Conservation (phyloP, 371 early-diverging fungal species). For the Apophysomyces sp. region DNA sequence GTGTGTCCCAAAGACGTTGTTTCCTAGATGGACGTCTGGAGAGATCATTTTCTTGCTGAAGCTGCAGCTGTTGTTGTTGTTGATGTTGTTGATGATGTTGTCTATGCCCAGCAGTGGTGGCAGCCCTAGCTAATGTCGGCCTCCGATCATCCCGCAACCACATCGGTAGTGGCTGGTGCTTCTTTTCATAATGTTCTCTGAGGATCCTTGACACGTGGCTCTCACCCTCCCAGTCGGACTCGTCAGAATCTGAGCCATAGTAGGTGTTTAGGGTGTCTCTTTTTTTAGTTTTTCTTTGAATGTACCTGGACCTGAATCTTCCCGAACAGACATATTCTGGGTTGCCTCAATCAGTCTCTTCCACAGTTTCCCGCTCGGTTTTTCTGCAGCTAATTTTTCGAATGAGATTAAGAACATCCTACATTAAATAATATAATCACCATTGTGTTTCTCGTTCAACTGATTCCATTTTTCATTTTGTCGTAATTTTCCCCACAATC, state of each 20-base stretch:
- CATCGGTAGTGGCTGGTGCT: slow-evolving; percentile 27
- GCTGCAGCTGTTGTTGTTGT: too few species aligned
- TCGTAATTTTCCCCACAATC: slow-evolving; percentile 8
- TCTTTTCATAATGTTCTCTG: slow-evolving; percentile 50
- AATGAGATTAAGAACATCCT: background rate
- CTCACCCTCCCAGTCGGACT: slow-evolving; percentile 59
- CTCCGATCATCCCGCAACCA: slow-evolving; percentile 18
- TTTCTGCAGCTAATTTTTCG: background rate
- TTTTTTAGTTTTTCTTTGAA: background rate
- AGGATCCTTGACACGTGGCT: slow-evolving; percentile 54
- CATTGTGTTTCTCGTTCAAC: background rate
- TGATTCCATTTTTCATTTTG: slow-evolving; percentile 10
- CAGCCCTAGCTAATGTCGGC: background rate
- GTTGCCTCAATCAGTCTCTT: slow-evolving; percentile 6
- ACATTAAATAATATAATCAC: background rate
- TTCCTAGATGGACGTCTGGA: slow-evolving; percentile 4
- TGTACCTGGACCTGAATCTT: slow-evolving; percentile 21
- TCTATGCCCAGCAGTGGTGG: background rate
- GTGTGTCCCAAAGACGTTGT: slow-evolving; percentile 8
- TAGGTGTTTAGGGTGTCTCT: background rate
- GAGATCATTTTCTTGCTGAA: background rate
- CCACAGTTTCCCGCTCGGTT: slow-evolving; percentile 5
- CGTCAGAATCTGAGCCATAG: slow-evolving; percentile 62
- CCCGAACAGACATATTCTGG: background rate
- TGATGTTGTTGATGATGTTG: background rate